Evolutionary conservation across 1,284 basidiomycete genomes (phyloP), one percentile per base, ranked within the genome.

Genomic region (Schizopora paradoxa): DNA sequence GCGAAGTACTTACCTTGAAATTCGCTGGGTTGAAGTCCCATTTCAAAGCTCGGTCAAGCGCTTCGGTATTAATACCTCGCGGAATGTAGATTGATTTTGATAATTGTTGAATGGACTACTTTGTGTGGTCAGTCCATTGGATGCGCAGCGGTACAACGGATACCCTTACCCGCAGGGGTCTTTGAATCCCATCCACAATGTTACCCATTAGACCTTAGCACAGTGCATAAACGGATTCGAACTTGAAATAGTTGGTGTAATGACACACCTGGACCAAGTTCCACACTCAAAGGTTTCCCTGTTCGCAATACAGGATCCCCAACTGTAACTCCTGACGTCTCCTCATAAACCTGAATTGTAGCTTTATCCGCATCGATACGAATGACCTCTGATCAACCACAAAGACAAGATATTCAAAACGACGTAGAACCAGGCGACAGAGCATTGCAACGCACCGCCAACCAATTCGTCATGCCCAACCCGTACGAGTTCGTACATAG

Each of bases 291-390:
- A 29, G 95, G 95, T 67, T 99, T 99, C 50, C 95, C 95, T 34
- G 95, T 99, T 49, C 94, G 78, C 61, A 99, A 71, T 11, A 99
- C 96, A 46, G 95, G 95, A 72, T 99, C 95, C 35, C 95, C 95
- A 48, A 99, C 93, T 13, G 92, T 96, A 43, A 99, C 91, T 56
- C 94, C 93, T 41, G 94, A 94, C 3, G 93, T 97, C 73, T 97
- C 94, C 66, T 97, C 96, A 64, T 99, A 99, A n/a, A 99, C 96
- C 68, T 99, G 96, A 54, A 99, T 98, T 6, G 95, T 99, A 42
- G 91, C 88, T 70, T 97, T 93, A 70, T 96, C 94, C 49, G 82
- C 82, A 59, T 97, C 93, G 68, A 97, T 96, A 61, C 94, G 81
- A 58, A 97, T 97, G 60, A 97, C 93, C 88, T 97, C 93, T 92